Base-by-base conservation (phyloP, 179 eudicot genomes). In the Silene vulgaris region DNA sequence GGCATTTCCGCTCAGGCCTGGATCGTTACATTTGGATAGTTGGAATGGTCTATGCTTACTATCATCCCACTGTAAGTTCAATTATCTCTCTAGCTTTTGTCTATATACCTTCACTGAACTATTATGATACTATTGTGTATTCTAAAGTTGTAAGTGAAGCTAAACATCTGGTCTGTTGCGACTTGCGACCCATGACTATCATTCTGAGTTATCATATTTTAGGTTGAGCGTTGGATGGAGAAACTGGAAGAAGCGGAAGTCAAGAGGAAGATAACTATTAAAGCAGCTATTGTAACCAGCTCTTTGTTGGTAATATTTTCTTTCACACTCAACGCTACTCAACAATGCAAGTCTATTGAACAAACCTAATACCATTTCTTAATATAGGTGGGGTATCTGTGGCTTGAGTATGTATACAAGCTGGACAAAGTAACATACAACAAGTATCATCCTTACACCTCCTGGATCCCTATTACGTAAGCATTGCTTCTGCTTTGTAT, bases 211-310 rank as follows among this genome's bases (percentile, higher is more conserved):
- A 60, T 60, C 14, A 63, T 81, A 37, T 74, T 52, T 48, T 75
- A 95, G 99, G 93, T 95, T 68, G 99, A 95, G 81, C 87, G 87
- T 75, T 95, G 95, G 99, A 90, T 95, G 99, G 99, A 92, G 78
- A 95, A 90, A 76, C 83, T 95, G 75, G 97, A 95, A 84, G 99
- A 90, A 86, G 67, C 87, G 26, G 99, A 95, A 75, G 76, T 64
- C 43, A 95, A 86, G 72, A 82, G 82, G 66, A 89, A 86, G 84
- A 77, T 84, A 69, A 78, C 87, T 69, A 85, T 90, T 52, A 93
- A 93, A 84, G 69, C 86, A 43, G 77, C 85, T 54, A 77, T 89
- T 77, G 90, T 75, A 35, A 80, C 79, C 28, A 74, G 80, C 75
- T 78, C 87, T 75, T 79, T 89, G 76, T 72, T 76, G 90, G 97